Evolutionary conservation across 2,329 filamentous ascomycete species (phyloP).

Genomic region (Trichoderma pleuroti): DNA sequence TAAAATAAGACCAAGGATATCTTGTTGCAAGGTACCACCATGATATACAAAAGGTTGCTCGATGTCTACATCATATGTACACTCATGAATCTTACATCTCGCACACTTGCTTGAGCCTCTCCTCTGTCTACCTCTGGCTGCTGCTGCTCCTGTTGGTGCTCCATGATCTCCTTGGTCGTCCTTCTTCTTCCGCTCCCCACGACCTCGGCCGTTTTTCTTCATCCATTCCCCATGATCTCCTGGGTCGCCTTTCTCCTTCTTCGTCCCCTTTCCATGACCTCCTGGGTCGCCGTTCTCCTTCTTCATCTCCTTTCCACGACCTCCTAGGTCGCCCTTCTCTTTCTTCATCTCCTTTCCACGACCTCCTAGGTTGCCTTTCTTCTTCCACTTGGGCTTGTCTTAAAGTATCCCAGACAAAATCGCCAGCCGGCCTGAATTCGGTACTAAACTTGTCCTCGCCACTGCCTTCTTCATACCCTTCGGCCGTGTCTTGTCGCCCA

Average conservation of each 20-base stretch:
- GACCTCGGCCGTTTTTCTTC: too few relatives aligned
- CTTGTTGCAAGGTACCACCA: not conserved
- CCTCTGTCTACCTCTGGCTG: not conserved
- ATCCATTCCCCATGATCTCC: not conserved
- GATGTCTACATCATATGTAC: not conserved
- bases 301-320: not conserved
- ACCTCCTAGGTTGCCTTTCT: not conserved
- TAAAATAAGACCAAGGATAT: not conserved
- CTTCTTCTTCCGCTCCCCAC: not conserved
- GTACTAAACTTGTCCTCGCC: slow-evolving; percentile 16
- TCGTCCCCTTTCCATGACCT: not conserved
- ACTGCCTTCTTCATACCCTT: slow-evolving; percentile 21
- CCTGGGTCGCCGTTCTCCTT: not conserved
- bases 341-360: not conserved
- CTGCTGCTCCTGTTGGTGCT: not conserved
- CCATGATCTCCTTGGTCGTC: not conserved
- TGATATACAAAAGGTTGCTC: not conserved
- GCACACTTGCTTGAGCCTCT: not conserved
- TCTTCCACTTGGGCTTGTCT: slow-evolving; percentile 14
- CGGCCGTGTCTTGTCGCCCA: slow-evolving; percentile 16
- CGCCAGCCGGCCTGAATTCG: slow-evolving; percentile 21
- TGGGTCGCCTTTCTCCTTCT: not conserved
- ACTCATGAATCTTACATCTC: not conserved
- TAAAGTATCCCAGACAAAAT: slow-evolving; percentile 35
- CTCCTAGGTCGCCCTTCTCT: not conserved